phyloP scores from a whole-genome alignment of 2,329 filamentous ascomycete genomes.

The Aspergillus viridinutans region DNA sequence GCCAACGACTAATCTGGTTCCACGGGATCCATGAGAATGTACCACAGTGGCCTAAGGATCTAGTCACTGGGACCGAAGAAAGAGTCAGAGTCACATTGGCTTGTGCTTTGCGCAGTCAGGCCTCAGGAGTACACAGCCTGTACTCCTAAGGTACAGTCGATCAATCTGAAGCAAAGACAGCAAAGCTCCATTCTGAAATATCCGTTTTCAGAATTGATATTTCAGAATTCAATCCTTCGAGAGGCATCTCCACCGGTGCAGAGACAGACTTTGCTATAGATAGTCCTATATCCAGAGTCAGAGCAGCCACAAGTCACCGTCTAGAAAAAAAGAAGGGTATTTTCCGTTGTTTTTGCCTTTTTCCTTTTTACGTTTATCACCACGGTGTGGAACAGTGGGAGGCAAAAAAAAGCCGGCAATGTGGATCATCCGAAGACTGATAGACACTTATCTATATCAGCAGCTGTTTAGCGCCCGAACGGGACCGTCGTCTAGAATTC shows the following conservation, averaged over 20 bases:
- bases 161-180: background rate
- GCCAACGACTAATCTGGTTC: conserved; percentile 16
- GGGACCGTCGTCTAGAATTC: conserved; percentile 6
- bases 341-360: conserved; percentile 1
- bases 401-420: background rate
- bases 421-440: no score
- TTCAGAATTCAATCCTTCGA: background rate
- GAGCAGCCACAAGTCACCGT: background rate
- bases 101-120: background rate
- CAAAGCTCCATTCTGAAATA: background rate
- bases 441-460: no score
- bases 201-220: background rate
- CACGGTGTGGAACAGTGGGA: background rate
- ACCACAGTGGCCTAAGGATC: conserved; percentile 16
- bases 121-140: conserved; percentile 6
- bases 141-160: background rate
- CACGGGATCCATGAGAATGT: conserved; percentile 21
- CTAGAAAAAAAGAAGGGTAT: background rate
- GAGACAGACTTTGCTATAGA: background rate
- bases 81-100: background rate
- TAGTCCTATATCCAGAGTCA: background rate
- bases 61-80: conserved; percentile 5
- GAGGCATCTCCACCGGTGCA: background rate
- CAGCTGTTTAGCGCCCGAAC: conserved; percentile 14
- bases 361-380: background rate